Percentiles rank a stretch among this genome's conserved stretches.
These are phyloP conservation scores for Sclerotinia minor DNA, from an alignment of 2,329 filamentous ascomycete genomes.

Conservation along the genomic window DNA sequence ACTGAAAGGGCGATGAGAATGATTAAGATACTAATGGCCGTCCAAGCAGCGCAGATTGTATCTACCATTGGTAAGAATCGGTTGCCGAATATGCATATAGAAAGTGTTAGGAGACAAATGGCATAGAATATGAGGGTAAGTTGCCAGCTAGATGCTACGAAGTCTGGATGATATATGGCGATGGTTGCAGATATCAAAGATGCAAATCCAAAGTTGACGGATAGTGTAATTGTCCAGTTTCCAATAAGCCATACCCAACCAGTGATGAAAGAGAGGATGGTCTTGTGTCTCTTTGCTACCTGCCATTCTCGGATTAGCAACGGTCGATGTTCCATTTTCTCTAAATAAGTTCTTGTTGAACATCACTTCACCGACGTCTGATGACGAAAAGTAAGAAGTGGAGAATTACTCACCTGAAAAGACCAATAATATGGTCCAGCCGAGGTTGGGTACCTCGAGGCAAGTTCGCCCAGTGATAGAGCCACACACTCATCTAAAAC, in stretches of 20 bases:
- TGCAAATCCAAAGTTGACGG: slow-evolving; percentile 74
- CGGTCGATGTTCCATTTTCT: background rate
- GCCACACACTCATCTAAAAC: slow-evolving; percentile 65
- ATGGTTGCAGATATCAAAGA: slow-evolving; percentile 54
- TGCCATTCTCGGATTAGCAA: background rate
- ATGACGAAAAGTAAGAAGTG: background rate
- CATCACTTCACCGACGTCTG: background rate
- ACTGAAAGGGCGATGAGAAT: slow-evolving; percentile 57
- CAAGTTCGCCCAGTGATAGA: slow-evolving; percentile 70
- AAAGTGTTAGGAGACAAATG: slow-evolving; percentile 63
- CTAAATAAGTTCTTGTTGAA: background rate
- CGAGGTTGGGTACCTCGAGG: slow-evolving; percentile 73
- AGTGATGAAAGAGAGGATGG: slow-evolving; percentile 67
- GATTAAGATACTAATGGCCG: slow-evolving; percentile 55
- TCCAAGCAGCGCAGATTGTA: slow-evolving; percentile 57
- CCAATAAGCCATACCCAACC: slow-evolving; percentile 77
- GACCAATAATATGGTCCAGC: slow-evolving; percentile 79
- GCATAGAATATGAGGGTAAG: slow-evolving; percentile 70
- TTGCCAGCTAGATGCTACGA: slow-evolving; percentile 59
- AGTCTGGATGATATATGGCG: slow-evolving; percentile 56
- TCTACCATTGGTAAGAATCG: slow-evolving; percentile 64
- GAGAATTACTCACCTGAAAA: slow-evolving; percentile 54
- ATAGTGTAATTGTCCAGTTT: slow-evolving; percentile 79
- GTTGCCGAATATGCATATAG: slow-evolving; percentile 67
- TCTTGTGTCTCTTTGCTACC: slow-evolving; percentile 61